Base-by-base conservation (phyloP, 441 rosid genomes). In the Kokia cookei region DNA sequence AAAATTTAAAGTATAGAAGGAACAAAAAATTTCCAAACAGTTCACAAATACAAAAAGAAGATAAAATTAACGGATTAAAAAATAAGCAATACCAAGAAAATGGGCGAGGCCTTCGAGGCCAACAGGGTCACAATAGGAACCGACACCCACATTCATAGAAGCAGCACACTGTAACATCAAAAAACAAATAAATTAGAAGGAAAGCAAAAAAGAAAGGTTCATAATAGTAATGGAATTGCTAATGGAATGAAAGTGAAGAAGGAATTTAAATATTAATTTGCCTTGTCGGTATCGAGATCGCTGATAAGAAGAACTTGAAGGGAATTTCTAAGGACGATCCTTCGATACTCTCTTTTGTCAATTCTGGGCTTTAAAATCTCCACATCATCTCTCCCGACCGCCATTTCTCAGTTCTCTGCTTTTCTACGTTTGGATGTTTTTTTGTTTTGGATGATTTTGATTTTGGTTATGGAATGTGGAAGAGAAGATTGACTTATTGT, bases 71-170 rank as follows among this genome's bases (percentile, higher is more conserved):
- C 1, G 10, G 13, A 62, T 43, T 1, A 54, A 22, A 13, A 15
- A 24, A 32, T 32, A 5, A 32, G 37, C 37, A 57, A 43, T 82
- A 95, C 99, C 99, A 0, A 91, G 87, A 77, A 95, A 95, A 81
- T 95, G 99, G 57, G 99, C 97, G 13, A 95, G 88, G 76, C 99
- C 99, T 79, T 90, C 94, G 19, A 95, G 87, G 57, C 97, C 97
- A 58, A 51, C 87, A 4, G 99, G 97, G 81, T 95, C 94, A 64
- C 89, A 80, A 82, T 89, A 95, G 69, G 88, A 81, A 75, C 99
- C 99, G 50, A 95, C 91, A 54, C 86, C 75, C 51, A 95, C 99
- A 74, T 83, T 66, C 99, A 95, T 95, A 29, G 94, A 91, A 79
- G 99, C 98, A 79, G 97, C 93, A 80, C 97, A 91, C 99, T 95